Conservation (phyloP, 2,329 filamentous ascomycete genomes). For the Setomelanomma holmii region DNA sequence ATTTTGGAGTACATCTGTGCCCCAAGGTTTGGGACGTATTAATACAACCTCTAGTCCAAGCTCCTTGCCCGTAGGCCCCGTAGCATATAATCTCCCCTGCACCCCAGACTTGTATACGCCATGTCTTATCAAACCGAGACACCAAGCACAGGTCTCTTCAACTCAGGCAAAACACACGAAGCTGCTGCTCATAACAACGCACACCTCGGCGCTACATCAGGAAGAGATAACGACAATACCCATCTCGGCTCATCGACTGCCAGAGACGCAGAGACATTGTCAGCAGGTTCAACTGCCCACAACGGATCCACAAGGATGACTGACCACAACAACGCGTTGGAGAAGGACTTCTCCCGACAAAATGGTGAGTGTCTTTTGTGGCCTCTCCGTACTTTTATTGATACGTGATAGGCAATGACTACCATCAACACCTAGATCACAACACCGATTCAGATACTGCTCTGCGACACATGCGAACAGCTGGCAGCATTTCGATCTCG, state of each 20-base stretch:
- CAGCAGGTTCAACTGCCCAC: constrained; percentile 32
- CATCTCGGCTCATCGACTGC: constrained; percentile 27
- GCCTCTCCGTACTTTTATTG: constrained; percentile 5
- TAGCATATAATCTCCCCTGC: constrained; percentile 19
- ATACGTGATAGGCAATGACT: constrained; percentile 24
- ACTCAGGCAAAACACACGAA: constrained; percentile 16
- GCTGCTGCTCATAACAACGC: constrained; percentile 19
- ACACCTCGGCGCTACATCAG: constrained; percentile 18
- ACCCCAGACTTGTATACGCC: constrained; percentile 7
- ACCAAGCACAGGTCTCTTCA: constrained; percentile 7
- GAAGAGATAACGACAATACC: constrained; percentile 21
- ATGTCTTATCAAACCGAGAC: constrained; percentile 19
- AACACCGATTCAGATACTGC: constrained; percentile 39
- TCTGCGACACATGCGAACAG: constrained; percentile 52
- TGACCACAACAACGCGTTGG: constrained; percentile 34
- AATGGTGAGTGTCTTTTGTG: constrained; percentile 26
- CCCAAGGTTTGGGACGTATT: constrained; percentile 17
- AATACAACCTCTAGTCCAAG: constrained; percentile 13
- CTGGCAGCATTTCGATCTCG: constrained; percentile 62
- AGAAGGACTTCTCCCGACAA: constrained; percentile 54
- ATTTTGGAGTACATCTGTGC: constrained; percentile 19
- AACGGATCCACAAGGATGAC: constrained; percentile 27
- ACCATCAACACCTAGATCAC: constrained; percentile 35
- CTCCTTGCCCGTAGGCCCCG: constrained; percentile 4
- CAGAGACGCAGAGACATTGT: constrained; percentile 31